phyloP scores from a whole-genome alignment of 116 monocot genomes.

The Dioscorea cayenensis region DNA sequence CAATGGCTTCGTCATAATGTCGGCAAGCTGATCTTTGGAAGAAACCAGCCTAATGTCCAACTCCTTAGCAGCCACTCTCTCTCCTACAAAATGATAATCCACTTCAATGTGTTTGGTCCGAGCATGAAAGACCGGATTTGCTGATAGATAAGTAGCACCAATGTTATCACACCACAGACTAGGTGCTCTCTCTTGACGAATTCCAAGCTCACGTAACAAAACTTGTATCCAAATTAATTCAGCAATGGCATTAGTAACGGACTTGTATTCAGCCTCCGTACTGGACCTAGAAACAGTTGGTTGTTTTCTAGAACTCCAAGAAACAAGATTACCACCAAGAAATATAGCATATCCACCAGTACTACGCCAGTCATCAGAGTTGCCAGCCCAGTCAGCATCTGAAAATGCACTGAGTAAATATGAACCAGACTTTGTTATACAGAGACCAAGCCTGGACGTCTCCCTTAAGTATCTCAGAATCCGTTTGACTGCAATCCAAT shows the following conservation, averaged over 20 bases:
- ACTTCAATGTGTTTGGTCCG: constrained; percentile 4
- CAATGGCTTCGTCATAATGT: neutral
- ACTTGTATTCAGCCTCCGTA: neutral
- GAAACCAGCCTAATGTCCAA: neutral
- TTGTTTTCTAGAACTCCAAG: constrained; percentile 4
- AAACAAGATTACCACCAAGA: neutral
- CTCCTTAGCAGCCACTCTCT: neutral
- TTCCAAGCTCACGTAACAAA: neutral
- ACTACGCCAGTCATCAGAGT: neutral
- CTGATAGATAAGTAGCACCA: neutral
- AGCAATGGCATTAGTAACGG: too few relatives aligned
- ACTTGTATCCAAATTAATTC: too few relatives aligned
- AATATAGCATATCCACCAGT: neutral
- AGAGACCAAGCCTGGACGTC: neutral
- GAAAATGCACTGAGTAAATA: neutral
- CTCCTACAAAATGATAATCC: constrained; percentile 3
- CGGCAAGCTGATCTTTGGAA: neutral
- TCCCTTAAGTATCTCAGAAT: neutral
- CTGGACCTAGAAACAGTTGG: neutral
- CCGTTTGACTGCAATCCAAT: neutral
- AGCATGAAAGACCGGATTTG: constrained; percentile 4
- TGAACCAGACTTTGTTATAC: neutral
- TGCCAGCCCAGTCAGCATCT: constrained; percentile 1
- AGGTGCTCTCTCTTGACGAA: neutral
- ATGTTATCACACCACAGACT: constrained; percentile 2